Conservation (phyloP, 441 rosid species). For the Raphanus hybrid region DNA sequence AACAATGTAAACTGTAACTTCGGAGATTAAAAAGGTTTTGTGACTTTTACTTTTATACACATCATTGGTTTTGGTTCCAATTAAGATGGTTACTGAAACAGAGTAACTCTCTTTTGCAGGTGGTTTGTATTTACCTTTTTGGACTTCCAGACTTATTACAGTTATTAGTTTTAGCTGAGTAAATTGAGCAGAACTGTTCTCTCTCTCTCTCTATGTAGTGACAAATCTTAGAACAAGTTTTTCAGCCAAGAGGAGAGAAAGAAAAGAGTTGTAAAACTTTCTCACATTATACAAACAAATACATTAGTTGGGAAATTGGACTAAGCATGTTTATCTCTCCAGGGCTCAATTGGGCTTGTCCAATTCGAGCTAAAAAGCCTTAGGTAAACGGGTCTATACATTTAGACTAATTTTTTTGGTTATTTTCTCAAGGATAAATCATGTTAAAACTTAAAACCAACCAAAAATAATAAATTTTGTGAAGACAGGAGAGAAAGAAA, state of each 20-base stretch:
- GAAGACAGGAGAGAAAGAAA: slow-evolving; percentile 36
- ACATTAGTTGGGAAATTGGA: background rate
- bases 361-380: slow-evolving; percentile 14
- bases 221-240: slow-evolving; percentile 17
- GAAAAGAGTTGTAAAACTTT: slow-evolving; percentile 22
- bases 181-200: slow-evolving; percentile 8
- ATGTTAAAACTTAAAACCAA: background rate
- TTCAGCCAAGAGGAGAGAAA: background rate
- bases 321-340: background rate
- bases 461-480: slow-evolving; percentile 3
- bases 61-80: slow-evolving; percentile 1
- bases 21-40: slow-evolving; percentile 20
- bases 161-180: slow-evolving; percentile 17
- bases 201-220: slow-evolving; percentile 16
- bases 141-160: slow-evolving; percentile 19
- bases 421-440: background rate
- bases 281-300: background rate
- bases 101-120: slow-evolving; percentile 19
- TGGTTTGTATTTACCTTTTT: slow-evolving; percentile 32
- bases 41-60: background rate
- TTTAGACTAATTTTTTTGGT: background rate
- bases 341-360: slow-evolving; percentile 18
- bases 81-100: slow-evolving; percentile 7
- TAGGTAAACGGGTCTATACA: background rate
- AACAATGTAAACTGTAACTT: slow-evolving; percentile 12